phyloP scores from a whole-genome alignment of 106 monocot species.

The Allium fistulosum region DNA sequence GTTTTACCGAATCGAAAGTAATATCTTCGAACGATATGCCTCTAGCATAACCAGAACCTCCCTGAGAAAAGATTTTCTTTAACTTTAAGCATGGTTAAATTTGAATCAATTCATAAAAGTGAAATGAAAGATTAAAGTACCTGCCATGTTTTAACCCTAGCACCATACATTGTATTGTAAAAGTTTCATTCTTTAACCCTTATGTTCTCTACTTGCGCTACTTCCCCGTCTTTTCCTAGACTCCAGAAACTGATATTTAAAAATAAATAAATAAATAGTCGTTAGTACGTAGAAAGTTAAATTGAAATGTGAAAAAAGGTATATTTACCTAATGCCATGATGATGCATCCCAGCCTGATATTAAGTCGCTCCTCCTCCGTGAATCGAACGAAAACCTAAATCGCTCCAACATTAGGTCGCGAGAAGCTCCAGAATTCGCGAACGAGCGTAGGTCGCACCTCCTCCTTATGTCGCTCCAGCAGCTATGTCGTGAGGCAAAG shows the following conservation, averaged over 20 bases:
- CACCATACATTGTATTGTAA: background rate
- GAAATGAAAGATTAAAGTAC: background rate
- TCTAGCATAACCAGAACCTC: slow-evolving; percentile 1
- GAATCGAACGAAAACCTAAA: too few species aligned
- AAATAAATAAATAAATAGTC: background rate
- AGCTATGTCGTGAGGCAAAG: too few species aligned
- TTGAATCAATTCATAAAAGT: background rate
- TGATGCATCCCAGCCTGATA: too few species aligned
- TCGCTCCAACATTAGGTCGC: too few species aligned
- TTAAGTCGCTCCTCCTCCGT: too few species aligned
- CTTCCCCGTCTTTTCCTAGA: background rate
- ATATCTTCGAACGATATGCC: background rate
- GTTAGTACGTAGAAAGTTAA: too few species aligned
- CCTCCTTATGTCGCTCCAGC: too few species aligned
- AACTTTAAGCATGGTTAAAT: background rate
- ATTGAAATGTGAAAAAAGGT: too few species aligned
- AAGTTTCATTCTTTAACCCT: background rate
- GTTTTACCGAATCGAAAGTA: background rate
- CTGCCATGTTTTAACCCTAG: background rate
- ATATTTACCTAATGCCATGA: too few species aligned
- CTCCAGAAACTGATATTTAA: background rate
- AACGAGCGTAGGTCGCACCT: too few species aligned
- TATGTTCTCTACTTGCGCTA: background rate
- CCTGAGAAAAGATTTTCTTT: background rate
- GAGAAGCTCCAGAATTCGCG: too few species aligned